A percentile compares a stretch with the other conserved stretches of the same genome.
Conservation (phyloP, 2,329 filamentous ascomycete genomes). For the Epichloe festucae region DNA sequence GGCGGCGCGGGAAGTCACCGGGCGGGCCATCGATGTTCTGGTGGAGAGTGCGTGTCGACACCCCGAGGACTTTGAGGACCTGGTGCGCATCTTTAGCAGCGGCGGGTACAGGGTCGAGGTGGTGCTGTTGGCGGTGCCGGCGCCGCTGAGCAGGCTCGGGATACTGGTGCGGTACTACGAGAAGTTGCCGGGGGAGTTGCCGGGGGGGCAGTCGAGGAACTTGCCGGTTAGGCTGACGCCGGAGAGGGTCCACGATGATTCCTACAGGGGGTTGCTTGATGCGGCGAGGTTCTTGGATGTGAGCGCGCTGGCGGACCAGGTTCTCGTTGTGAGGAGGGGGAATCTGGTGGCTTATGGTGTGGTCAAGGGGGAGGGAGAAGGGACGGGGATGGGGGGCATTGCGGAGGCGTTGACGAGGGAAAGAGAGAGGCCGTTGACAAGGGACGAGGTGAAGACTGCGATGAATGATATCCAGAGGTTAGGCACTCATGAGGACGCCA, state of each 20-base stretch:
- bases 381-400: slow-evolving; percentile 2
- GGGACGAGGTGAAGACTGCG: slow-evolving; percentile 13
- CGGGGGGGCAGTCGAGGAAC: slow-evolving; percentile 21
- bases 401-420: slow-evolving; percentile 15
- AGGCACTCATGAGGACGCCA: slow-evolving; percentile 9
- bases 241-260: slow-evolving; percentile 31
- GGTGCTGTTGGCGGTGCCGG: slow-evolving; percentile 29
- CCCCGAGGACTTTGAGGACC: slow-evolving; percentile 25
- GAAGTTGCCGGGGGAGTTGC: slow-evolving; percentile 20
- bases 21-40: slow-evolving; percentile 22
- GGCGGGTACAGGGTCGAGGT: slow-evolving; percentile 26
- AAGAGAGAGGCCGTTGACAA: slow-evolving; percentile 16
- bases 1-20: slow-evolving; percentile 22
- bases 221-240: slow-evolving; percentile 30
- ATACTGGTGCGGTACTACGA: slow-evolving; percentile 27
- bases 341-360: slow-evolving; percentile 21
- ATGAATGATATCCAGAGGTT: slow-evolving; percentile 15
- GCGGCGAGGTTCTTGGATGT: slow-evolving; percentile 26
- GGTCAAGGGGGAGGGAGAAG: slow-evolving; percentile 3
- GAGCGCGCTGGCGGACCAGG: slow-evolving; percentile 17
- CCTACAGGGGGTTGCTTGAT: slow-evolving; percentile 26
- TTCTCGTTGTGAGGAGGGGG: slow-evolving; percentile 26
- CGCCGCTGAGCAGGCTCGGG: slow-evolving; percentile 27
- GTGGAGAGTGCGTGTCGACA: slow-evolving; percentile 33
- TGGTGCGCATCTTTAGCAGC: slow-evolving; percentile 22